These are phyloP conservation scores for Microstegium vimineum DNA, from an alignment of 176 grass and related monocot species.

Conservation along the genomic window DNA sequence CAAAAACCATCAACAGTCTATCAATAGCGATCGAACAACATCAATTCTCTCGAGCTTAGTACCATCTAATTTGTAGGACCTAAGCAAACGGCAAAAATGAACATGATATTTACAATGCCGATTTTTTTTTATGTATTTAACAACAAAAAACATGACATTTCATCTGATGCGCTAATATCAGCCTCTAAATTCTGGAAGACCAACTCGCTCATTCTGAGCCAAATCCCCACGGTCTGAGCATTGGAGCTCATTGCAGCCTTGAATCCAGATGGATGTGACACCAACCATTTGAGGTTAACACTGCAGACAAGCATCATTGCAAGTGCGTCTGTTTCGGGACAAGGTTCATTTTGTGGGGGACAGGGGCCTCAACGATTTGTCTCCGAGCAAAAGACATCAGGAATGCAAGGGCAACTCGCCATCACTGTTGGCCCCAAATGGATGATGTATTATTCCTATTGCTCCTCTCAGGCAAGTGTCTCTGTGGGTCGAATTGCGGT, in stretches of 20 bases:
- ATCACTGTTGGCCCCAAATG: constrained; percentile 13
- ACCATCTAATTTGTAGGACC: background rate
- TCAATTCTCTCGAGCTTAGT: background rate
- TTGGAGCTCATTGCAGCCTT: background rate
- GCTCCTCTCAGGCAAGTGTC: constrained; percentile 9
- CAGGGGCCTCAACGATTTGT: background rate
- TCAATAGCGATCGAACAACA: background rate
- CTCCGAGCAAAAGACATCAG: background rate
- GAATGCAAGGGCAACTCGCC: background rate
- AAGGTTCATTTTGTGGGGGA: no score
- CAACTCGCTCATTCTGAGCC: background rate
- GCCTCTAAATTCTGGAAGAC: background rate
- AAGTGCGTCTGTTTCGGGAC: background rate
- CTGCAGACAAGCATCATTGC: background rate
- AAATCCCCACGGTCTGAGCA: background rate
- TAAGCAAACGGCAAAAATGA: background rate
- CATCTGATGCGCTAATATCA: background rate
- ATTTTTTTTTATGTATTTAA: background rate
- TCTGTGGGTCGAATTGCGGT: background rate
- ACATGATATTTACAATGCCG: background rate
- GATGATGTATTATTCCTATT: background rate
- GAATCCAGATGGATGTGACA: background rate
- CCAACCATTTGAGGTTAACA: background rate
- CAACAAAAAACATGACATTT: background rate
- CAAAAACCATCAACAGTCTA: background rate